A percentile compares a stretch with the other conserved stretches of the same genome.
Evolutionary conservation across 208 protist species (phyloP).

Genomic region (Trypanosoma vivax): DNA sequence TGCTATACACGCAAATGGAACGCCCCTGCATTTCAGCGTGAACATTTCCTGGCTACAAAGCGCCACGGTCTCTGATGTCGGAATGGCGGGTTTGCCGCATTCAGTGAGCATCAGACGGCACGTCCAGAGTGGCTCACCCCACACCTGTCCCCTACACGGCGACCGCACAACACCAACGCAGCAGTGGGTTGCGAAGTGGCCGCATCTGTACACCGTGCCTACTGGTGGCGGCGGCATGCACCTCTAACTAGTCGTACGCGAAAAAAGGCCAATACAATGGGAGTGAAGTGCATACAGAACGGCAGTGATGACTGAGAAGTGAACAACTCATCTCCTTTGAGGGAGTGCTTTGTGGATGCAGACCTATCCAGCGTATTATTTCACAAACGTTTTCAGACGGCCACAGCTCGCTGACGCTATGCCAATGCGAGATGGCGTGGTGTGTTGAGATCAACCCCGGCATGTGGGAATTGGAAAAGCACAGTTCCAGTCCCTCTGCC

Average conservation of each 20-base stretch:
- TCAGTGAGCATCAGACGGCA: conserved; percentile 69
- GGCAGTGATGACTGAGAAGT: background rate
- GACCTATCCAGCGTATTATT: no score
- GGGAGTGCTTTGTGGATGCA: no score
- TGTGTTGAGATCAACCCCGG: no score
- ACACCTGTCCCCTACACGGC: conserved; percentile 46
- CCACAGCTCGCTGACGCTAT: no score
- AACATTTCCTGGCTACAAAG: conserved; percentile 37
- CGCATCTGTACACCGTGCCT: background rate
- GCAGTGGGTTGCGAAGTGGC: conserved; percentile 29
- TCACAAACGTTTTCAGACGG: no score
- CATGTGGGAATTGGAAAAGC: no score
- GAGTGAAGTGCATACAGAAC: background rate
- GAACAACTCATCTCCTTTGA: no score
- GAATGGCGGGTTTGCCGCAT: conserved; percentile 36
- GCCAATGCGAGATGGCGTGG: no score
- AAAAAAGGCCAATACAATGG: background rate
- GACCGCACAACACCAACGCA: conserved; percentile 74
- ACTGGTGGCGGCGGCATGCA: conserved; percentile 3
- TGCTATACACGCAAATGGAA: conserved; percentile 48
- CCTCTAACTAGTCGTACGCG: background rate
- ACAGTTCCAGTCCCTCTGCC: no score
- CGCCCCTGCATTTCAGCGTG: conserved; percentile 54
- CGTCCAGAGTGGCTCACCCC: conserved; percentile 66
- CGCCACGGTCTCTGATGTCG: background rate